phyloP scores from a whole-genome alignment of 352 stramenopile genomes.

The Pythium phragmitis region DNA sequence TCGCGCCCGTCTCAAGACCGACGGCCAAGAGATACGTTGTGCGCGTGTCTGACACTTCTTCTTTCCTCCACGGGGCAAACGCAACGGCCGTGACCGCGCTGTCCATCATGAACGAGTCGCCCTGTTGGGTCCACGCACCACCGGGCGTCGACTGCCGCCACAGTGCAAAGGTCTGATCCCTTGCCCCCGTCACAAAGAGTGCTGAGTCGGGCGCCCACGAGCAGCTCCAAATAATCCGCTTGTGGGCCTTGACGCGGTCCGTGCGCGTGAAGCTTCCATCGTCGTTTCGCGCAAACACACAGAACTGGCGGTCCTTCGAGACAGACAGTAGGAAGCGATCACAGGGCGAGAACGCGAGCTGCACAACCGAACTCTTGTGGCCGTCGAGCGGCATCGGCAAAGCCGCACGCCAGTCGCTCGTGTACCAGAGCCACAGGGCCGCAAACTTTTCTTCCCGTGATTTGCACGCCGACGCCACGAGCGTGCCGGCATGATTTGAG shows the following conservation, averaged over 20 bases:
- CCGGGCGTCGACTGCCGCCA: constrained; percentile 30
- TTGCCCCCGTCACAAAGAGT: constrained; percentile 56
- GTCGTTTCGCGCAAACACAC: constrained; percentile 42
- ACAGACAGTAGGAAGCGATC: constrained; percentile 64
- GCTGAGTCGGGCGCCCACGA: constrained; percentile 63
- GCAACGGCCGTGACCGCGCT: constrained; percentile 62
- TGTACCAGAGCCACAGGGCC: constrained; percentile 66
- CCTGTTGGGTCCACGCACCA: constrained; percentile 26
- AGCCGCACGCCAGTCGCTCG: constrained; percentile 46
- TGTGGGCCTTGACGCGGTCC: constrained; percentile 62
- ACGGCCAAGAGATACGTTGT: constrained; percentile 45
- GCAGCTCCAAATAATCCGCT: constrained; percentile 81
- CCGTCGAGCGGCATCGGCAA: constrained; percentile 45
- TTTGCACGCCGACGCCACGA: constrained; percentile 74
- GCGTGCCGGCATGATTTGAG: constrained; percentile 46
- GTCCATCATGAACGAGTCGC: constrained; percentile 30
- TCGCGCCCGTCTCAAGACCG: constrained; percentile 56
- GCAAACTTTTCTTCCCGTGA: constrained; percentile 69
- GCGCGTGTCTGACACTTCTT: background rate
- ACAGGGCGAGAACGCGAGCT: constrained; percentile 68
- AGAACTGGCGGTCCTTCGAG: constrained; percentile 74
- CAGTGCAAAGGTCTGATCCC: constrained; percentile 65
- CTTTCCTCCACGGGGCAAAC: constrained; percentile 36
- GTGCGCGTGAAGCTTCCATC: constrained; percentile 39
- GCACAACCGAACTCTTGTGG: constrained; percentile 79